phyloP scores from a whole-genome alignment of 129 eudicot species.

The Lactuca sativa region DNA sequence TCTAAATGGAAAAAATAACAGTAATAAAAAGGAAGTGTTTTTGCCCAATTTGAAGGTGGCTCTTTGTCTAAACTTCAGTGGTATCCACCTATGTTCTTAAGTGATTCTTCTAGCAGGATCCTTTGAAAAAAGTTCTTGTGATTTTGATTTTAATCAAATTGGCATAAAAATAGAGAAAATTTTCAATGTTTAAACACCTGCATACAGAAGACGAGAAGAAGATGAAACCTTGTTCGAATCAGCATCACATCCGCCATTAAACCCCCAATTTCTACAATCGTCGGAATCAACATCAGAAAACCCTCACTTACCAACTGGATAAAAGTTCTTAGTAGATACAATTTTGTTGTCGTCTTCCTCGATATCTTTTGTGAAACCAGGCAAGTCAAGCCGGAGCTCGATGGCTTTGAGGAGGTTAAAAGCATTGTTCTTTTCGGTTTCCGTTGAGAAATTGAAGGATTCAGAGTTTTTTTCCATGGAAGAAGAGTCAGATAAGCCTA shows the following conservation, averaged over 20 bases:
- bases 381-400: conserved; percentile 69
- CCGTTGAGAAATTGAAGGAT: not conserved
- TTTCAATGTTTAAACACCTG: too few relatives aligned
- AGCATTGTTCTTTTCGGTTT: conserved; percentile 17
- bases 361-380: conserved; percentile 53
- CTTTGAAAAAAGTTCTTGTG: too few relatives aligned
- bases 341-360: conserved; percentile 12
- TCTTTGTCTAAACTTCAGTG: too few relatives aligned
- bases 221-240: conserved; percentile 31
- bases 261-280: conserved; percentile 50
- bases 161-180: too few relatives aligned
- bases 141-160: too few relatives aligned
- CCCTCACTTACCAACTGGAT: conserved; percentile 50
- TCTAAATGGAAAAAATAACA: too few relatives aligned
- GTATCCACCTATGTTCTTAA: too few relatives aligned
- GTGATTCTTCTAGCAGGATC: too few relatives aligned
- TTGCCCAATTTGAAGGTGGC: too few relatives aligned
- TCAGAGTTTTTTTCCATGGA: conserved; percentile 31
- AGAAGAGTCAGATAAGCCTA: conserved; percentile 45
- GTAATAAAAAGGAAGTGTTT: too few relatives aligned
- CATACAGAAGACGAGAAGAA: not conserved
- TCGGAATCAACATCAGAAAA: conserved; percentile 47
- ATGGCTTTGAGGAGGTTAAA: conserved; percentile 45
- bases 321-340: conserved; percentile 31
- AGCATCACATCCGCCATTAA: conserved; percentile 46